phyloP scores from a whole-genome alignment of 257 asterid species.

The Fraxinus americana region DNA sequence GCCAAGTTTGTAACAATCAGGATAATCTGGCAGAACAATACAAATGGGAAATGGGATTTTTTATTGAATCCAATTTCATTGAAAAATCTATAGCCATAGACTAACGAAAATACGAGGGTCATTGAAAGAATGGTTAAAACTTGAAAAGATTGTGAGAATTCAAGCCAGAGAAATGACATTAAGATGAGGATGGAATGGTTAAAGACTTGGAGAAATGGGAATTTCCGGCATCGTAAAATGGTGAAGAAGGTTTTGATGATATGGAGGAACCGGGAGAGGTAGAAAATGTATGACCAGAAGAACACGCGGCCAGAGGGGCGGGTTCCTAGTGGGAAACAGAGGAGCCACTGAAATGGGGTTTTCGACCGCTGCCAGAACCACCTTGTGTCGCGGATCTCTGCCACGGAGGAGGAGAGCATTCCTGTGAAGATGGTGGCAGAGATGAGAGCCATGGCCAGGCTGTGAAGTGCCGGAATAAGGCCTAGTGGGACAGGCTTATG shows the following conservation, averaged over 20 bases:
- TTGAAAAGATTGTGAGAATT: constrained; percentile 76
- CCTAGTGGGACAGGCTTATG: constrained; percentile 59
- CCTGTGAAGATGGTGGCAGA: constrained; percentile 60
- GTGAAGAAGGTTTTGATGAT: constrained; percentile 40
- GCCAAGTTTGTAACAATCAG: constrained; percentile 41
- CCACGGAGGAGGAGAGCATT: constrained; percentile 56
- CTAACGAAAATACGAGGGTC: constrained; percentile 42
- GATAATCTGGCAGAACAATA: constrained; percentile 45
- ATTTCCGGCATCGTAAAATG: constrained; percentile 33
- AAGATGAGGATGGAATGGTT: constrained; percentile 55
- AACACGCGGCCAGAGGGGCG: constrained; percentile 83
- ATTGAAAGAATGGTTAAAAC: constrained; percentile 60
- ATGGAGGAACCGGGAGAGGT: constrained; percentile 74
- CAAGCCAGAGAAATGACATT: constrained; percentile 76
- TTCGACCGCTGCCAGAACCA: constrained; percentile 77
- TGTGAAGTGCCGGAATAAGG: constrained; percentile 66
- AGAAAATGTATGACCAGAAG: constrained; percentile 79
- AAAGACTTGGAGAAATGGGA: constrained; percentile 44
- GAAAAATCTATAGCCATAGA: constrained; percentile 53
- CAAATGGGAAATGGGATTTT: constrained; percentile 34
- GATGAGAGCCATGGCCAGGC: constrained; percentile 52
- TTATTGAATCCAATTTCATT: constrained; percentile 44
- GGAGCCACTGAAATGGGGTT: constrained; percentile 77
- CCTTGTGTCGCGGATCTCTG: constrained; percentile 75
- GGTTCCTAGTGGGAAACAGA: constrained; percentile 86